Percentiles rank a stretch among this genome's conserved stretches.
Evolutionary conservation across 192 early-diverging fungal species (phyloP).

Genomic region (Backusella mclennaniae): DNA sequence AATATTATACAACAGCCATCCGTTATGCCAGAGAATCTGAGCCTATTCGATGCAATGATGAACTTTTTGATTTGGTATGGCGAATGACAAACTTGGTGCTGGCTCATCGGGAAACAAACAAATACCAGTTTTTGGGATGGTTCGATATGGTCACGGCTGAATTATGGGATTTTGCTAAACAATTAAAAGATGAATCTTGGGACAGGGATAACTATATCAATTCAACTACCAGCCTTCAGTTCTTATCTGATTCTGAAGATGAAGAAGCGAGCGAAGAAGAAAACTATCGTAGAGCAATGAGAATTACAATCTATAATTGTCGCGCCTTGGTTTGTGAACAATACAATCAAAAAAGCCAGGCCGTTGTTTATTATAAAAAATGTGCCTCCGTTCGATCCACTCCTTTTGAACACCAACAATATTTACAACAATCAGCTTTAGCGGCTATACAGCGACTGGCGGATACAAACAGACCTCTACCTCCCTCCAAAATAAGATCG

Average conservation of each 20-base stretch:
- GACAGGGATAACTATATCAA: not conserved
- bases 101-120: conserved; percentile 13
- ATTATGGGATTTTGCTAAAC: conserved; percentile 17
- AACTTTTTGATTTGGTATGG: conserved; percentile 13
- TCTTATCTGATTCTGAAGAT: not conserved
- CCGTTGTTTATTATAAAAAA: conserved; percentile 11
- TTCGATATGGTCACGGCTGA: conserved; percentile 1
- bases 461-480: not conserved
- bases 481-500: not conserved
- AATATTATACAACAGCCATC: not conserved
- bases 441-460: not conserved
- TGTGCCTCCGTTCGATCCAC: conserved; percentile 6
- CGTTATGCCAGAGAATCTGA: not conserved
- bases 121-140: conserved; percentile 7
- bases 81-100: not conserved
- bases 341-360: not conserved
- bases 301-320: conserved; percentile 13
- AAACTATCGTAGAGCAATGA: conserved; percentile 10
- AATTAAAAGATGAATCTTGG: conserved; percentile 12
- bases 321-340: conserved; percentile 9
- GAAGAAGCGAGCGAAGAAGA: not conserved
- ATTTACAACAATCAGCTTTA: conserved; percentile 11
- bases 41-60: not conserved
- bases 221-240: not conserved
- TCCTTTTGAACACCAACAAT: not conserved